Conservation (phyloP, 2,329 filamentous ascomycete species). For the Colletotrichum echinochloae region DNA sequence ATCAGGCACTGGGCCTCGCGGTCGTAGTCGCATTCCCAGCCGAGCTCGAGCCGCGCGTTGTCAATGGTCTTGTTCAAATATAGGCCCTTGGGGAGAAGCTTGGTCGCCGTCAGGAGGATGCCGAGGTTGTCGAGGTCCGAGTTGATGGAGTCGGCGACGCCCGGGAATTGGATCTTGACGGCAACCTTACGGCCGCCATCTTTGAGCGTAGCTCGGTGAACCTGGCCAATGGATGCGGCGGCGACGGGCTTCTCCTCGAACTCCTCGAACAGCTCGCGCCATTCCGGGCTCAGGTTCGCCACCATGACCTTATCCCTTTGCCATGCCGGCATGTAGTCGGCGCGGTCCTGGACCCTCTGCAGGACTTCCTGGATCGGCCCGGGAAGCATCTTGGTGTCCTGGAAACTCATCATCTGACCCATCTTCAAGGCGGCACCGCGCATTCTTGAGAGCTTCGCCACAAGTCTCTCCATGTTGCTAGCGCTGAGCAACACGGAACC, state of each 20-base stretch:
- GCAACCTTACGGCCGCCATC: slow-evolving; percentile 82
- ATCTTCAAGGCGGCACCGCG: slow-evolving; percentile 96
- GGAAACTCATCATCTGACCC: slow-evolving; percentile 98
- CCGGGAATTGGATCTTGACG: slow-evolving; percentile 97
- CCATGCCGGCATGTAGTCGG: slow-evolving; percentile 97
- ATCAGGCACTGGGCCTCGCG: slow-evolving; percentile 86
- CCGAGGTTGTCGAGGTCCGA: slow-evolving; percentile 95
- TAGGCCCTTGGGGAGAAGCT: slow-evolving; percentile 88
- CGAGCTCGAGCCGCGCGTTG: slow-evolving; percentile 91
- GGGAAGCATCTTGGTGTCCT: slow-evolving; percentile 96
- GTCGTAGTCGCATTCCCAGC: slow-evolving; percentile 96
- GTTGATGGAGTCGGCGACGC: slow-evolving; percentile 94
- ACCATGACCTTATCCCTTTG: slow-evolving; percentile 88
- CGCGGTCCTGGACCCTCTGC: slow-evolving; percentile 93
- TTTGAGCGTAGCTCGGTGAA: slow-evolving; percentile 85
- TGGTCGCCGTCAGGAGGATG: slow-evolving; percentile 89
- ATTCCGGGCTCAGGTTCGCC: slow-evolving; percentile 83
- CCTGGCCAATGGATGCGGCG: slow-evolving; percentile 96
- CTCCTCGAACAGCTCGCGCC: slow-evolving; percentile 83
- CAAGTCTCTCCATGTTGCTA: slow-evolving; percentile 91
- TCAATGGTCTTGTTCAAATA: slow-evolving; percentile 98
- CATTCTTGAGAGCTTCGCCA: slow-evolving; percentile 94
- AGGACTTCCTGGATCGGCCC: slow-evolving; percentile 88
- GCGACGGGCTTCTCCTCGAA: slow-evolving; percentile 95
- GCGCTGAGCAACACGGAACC: slow-evolving; percentile 90